Percentiles rank a stretch among this genome's conserved stretches.
Conservation (phyloP, 768 basidiomycete species). For the Favolaschia claudopus region DNA sequence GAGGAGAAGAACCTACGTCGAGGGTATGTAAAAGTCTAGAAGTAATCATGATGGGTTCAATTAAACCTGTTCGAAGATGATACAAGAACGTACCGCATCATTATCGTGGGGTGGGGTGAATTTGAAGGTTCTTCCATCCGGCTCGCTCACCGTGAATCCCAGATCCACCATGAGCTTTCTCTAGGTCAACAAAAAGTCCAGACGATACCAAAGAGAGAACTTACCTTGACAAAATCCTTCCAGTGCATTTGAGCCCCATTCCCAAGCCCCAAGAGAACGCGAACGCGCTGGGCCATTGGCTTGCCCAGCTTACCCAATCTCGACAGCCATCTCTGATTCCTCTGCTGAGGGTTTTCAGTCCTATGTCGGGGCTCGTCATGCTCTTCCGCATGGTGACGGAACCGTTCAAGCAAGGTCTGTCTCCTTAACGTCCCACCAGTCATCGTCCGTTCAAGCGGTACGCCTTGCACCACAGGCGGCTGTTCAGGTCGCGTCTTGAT, state of each 20-base stretch:
- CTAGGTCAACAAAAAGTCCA: neutral
- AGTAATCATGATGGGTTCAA: neutral
- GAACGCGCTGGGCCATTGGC: slow-evolving; percentile 4
- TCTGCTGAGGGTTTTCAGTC: too few species aligned
- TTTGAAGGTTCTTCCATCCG: slow-evolving; percentile 7
- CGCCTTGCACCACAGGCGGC: neutral
- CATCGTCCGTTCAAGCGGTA: slow-evolving; percentile 1
- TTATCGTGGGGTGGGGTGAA: neutral
- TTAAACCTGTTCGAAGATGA: too few species aligned
- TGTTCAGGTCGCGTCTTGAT: slow-evolving; percentile 7
- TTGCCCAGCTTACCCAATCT: slow-evolving; percentile 6
- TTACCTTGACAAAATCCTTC: slow-evolving; percentile 14
- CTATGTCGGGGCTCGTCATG: too few species aligned
- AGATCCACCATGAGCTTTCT: slow-evolving; percentile 14
- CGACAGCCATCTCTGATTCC: too few species aligned
- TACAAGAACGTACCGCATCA: slow-evolving; percentile 5
- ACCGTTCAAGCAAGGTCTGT: neutral
- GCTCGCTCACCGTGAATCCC: neutral
- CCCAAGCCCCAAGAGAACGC: neutral
- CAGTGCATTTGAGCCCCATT: slow-evolving; percentile 7
- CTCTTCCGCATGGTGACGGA: too few species aligned
- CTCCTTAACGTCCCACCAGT: slow-evolving; percentile 11
- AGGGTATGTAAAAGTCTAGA: slow-evolving; percentile 1
- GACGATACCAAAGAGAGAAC: neutral
- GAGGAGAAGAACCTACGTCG: neutral